Evolutionary conservation across 495 filamentous ascomycete genomes (phyloP).

Genomic region (Alectoria sarmentosa): DNA sequence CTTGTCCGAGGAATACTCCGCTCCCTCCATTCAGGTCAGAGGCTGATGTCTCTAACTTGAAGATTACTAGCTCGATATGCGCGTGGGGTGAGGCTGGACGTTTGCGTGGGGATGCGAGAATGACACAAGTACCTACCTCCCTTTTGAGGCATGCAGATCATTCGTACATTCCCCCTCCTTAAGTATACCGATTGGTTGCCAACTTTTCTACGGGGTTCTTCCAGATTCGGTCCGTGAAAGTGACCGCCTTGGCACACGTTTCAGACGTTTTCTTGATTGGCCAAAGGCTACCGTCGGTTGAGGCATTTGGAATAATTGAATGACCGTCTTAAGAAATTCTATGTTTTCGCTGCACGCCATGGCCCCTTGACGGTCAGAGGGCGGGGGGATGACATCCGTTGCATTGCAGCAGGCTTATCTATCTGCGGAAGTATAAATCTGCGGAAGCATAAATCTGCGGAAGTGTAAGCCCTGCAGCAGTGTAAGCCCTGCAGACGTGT

Average conservation of each 20-base stretch:
- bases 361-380: not conserved
- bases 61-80: not conserved
- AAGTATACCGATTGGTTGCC: conserved; percentile 1
- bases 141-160: not conserved
- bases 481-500: too few relatives aligned
- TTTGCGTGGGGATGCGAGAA: not conserved
- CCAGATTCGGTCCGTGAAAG: not conserved
- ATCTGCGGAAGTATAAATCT: not conserved
- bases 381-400: not conserved
- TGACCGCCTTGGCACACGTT: not conserved
- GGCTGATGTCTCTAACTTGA: not conserved
- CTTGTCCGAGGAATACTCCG: not conserved
- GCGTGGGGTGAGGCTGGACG: conserved; percentile 6
- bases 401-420: conserved; percentile 3
- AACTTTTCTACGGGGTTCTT: conserved; percentile 2
- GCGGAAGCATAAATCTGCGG: not conserved
- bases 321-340: not conserved
- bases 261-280: not conserved
- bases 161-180: not conserved
- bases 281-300: not conserved
- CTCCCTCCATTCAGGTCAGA: not conserved
- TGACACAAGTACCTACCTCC: not conserved
- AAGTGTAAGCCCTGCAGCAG: too few relatives aligned
- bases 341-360: not conserved
- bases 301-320: conserved; percentile 2